Evolutionary conservation across 306 rosid species (phyloP).

Genomic region (Quillaja saponaria): DNA sequence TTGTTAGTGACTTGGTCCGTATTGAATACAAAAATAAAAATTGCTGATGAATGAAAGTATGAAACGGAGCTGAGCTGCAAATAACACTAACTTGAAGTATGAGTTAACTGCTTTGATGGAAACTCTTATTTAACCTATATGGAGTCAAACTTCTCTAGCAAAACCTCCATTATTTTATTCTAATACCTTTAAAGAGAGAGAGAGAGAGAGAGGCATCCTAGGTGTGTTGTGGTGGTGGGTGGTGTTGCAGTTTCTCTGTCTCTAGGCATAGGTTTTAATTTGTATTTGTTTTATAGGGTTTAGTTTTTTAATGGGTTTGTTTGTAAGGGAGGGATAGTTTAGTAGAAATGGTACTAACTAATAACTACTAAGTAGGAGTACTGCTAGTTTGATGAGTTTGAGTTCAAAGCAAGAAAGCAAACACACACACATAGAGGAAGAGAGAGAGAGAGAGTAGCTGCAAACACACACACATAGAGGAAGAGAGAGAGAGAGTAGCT

Average conservation of each 20-base stretch:
- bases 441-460: conserved; percentile 25
- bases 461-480: conserved; percentile 25
- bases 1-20: background rate
- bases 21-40: background rate
- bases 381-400: too few relatives aligned
- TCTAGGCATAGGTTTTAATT: conserved; percentile 38
- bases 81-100: conserved; percentile 24
- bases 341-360: background rate
- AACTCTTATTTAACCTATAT: background rate
- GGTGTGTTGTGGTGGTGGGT: conserved; percentile 31
- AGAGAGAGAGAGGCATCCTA: conserved; percentile 50
- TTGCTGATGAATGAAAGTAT: too few relatives aligned
- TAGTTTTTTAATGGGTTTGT: background rate
- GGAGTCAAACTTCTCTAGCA: conserved; percentile 12
- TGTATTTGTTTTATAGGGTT: background rate
- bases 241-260: conserved; percentile 42
- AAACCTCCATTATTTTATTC: conserved; percentile 36
- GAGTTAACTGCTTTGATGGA: conserved; percentile 19
- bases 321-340: conserved; percentile 14
- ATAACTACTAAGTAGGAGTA: conserved; percentile 25
- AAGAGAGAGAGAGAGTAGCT: conserved; percentile 29
- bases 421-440: too few relatives aligned
- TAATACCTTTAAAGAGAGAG: conserved; percentile 35
- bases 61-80: background rate
- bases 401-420: conserved; percentile 15